Base-by-base conservation (phyloP, 805 yeast genomes). In the Pichia cephalocereana region DNA sequence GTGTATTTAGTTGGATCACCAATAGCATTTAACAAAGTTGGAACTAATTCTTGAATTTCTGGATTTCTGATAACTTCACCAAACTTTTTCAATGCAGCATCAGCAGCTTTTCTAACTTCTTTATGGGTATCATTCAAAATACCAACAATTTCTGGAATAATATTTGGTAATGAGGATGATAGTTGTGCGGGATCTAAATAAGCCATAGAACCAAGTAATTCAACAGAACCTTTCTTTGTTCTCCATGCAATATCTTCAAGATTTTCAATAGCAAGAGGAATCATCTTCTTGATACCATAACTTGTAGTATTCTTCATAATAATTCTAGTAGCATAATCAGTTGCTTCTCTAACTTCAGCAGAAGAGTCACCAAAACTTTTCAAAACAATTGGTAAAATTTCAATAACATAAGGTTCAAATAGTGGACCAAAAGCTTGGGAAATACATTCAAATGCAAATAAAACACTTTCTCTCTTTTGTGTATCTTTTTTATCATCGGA, bases 11-110 rank as follows among this genome's bases (percentile, higher is more conserved):
- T 85, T 37, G 99, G 98, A 61, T 93, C 96, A 48, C 97, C 96
- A 64, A 93, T 91, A 27, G 99, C 99, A 52, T 84, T 79, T 57
- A 93, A 77, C 59, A 93, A 73, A 26, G 74, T 75, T 23, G 98
- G 97, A 48, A 91, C 98, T 49, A 90, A 69, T n/a, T 73, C 75
- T 66, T 89, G 96, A 61, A 93, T 93, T 66, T 93, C 99, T 0
- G 99, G 99, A 63, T 93, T 93, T 65, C 96, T 77, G 55, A 93
- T 93, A 52, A 93, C 99, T 53, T 91, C 97, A 61, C 99, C 99
- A 62, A 93, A 93, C 59, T 89, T 75, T 61, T 87, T 85, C 66
- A 93, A 72, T 2, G 96, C 77, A 56, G 77, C 80, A 62, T 87
- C 96, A 2, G 97, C 99, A 1, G 99, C 95, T 55, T 86, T 87